Percentiles rank a stretch among this genome's conserved stretches.
Conservation (phyloP, 352 stramenopile species). For the Phytophthora agathidicida region DNA sequence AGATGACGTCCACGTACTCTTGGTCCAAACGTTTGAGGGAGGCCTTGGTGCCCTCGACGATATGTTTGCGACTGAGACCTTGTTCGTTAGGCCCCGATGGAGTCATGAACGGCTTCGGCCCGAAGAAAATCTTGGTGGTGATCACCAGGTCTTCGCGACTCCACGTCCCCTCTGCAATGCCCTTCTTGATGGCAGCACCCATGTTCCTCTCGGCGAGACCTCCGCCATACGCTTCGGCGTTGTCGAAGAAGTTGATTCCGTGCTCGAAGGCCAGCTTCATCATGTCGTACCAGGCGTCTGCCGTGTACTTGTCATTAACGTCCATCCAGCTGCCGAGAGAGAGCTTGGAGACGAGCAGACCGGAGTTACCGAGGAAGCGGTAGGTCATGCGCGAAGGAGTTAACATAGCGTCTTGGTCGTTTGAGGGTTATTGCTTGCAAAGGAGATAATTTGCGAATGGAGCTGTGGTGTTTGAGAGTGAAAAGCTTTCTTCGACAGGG, state of each 20-base stretch:
- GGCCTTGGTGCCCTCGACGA: constrained; percentile 47
- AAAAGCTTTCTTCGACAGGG: too few species aligned
- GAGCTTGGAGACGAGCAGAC: constrained; percentile 53
- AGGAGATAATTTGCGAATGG: too few species aligned
- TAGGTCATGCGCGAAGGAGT: too few species aligned
- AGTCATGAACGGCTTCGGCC: constrained; percentile 1
- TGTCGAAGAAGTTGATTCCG: constrained; percentile 68
- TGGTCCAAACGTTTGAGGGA: constrained; percentile 44
- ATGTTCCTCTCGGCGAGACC: constrained; percentile 42
- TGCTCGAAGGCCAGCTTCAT: constrained; percentile 33
- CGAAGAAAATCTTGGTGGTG: constrained; percentile 65
- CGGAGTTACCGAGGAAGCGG: too few species aligned
- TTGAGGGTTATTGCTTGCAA: too few species aligned
- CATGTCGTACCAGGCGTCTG: constrained; percentile 35
- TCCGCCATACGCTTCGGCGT: constrained; percentile 31
- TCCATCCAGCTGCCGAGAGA: constrained; percentile 41
- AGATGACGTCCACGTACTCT: constrained; percentile 56
- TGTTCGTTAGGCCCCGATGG: constrained; percentile 22
- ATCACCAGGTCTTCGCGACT: constrained; percentile 56
- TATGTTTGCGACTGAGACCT: constrained; percentile 43
- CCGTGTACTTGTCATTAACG: constrained; percentile 15
- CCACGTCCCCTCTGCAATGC: constrained; percentile 24
- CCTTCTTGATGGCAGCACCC: constrained; percentile 39
- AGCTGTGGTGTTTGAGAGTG: too few species aligned
- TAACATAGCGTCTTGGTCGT: too few species aligned